Percentiles rank a stretch among this genome's conserved stretches.
Evolutionary conservation across 306 rosid genomes (phyloP).

Genomic region (Prunus kanzakura): DNA sequence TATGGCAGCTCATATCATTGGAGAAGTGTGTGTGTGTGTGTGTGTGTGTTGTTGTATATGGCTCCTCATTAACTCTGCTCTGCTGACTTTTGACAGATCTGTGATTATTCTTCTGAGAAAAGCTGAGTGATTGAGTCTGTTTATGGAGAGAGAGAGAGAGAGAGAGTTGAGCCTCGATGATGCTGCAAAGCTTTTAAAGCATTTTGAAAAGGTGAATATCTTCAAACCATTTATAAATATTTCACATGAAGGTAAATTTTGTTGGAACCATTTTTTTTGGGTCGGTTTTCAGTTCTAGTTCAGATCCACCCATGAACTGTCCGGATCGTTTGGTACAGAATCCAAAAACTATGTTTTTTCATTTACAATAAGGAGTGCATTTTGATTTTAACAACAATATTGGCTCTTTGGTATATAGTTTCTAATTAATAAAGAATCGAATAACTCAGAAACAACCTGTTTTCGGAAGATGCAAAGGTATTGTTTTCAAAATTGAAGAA

Average conservation of each 20-base stretch:
- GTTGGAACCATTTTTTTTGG: not conserved
- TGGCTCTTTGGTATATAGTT: not conserved
- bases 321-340: not conserved
- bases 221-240: not conserved
- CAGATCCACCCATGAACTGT: constrained; percentile 19
- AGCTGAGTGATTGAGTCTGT: not conserved
- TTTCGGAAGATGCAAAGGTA: no score
- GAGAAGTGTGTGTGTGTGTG: not conserved
- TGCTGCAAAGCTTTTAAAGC: not conserved
- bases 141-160: not conserved
- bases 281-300: not conserved
- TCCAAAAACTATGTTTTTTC: not conserved
- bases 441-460: no score
- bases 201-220: not conserved
- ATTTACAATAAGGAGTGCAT: not conserved
- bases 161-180: not conserved
- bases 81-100: constrained; percentile 42
- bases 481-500: no score
- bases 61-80: not conserved
- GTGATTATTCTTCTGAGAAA: constrained; percentile 42
- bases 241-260: not conserved
- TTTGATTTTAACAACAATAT: not conserved
- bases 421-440: no score
- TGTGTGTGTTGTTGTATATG: not conserved
- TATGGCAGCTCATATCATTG: not conserved